Base-by-base conservation (phyloP, 805 yeast genomes). In the Komagataella ulmi region DNA sequence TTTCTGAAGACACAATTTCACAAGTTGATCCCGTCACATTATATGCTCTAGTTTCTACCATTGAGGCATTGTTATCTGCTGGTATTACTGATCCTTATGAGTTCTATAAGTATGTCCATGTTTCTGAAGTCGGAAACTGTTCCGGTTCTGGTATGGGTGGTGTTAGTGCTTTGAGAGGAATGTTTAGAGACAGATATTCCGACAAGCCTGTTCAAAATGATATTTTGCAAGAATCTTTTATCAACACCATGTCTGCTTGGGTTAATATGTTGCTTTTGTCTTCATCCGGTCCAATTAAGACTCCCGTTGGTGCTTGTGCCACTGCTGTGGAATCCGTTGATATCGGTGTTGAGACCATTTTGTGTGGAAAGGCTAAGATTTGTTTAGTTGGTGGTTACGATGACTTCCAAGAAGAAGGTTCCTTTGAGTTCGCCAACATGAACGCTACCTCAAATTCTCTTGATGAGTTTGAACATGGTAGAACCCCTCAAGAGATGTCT, bases 71-170 rank as follows among this genome's bases (percentile, higher is more conserved):
- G 59, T 77, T 93, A 59, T 72, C 91, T 53, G 80, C 97, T 57
- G 99, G 99, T 84, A 74, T 93, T 63, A 88, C 97, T 54, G 99
- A 93, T 68, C 99, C 99, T 57, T 93, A 89, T 68, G 99, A 93
- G 75, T 88, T 95, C 78, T 93, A 93, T 79, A 84, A 91, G 73
- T 95, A 93, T 67, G 96, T 95, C 50, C 99, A 93, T 69, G 95
- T 93, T 53, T 89, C 98, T 48, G 98, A 93, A 72, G 89, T 93
- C 60, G 99, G 99, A 75, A 95, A 91, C 80, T 90, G 98, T 79
- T 85, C 96, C 49, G 99, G 99, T 75, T 89, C 97, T 53, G 99
- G 99, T 81, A 91, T 93, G 96, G 99, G 99, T 73, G 99, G 99
- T 84, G 95, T 91, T 62, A 68, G 85, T 60, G 99, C 99, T 51